These are phyloP conservation scores for Aspergillus uvarum DNA, from an alignment of 2,329 filamentous ascomycete genomes.

Conservation along the genomic window DNA sequence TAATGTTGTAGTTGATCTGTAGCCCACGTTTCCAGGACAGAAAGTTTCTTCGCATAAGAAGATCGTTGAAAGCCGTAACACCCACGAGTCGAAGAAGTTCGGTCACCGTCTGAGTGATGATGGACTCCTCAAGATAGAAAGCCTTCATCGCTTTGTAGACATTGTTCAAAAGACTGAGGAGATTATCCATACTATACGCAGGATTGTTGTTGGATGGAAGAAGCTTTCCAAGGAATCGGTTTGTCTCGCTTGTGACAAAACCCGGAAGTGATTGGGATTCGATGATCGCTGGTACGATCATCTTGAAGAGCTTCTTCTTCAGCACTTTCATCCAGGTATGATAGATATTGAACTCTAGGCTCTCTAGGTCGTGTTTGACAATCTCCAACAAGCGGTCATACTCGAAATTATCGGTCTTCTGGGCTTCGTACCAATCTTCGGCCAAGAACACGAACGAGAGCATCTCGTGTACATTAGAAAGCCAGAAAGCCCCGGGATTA, in stretches of 20 bases:
- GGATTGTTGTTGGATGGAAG: constrained; percentile 85
- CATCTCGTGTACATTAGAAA: constrained; percentile 99
- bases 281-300: constrained; percentile 99
- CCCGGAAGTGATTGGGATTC: constrained; percentile 97
- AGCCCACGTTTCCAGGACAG: constrained; percentile 98
- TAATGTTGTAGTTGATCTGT: constrained; percentile 99
- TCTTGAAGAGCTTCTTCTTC: constrained; percentile 99
- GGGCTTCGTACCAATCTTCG: constrained; percentile 98
- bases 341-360: constrained; percentile 99
- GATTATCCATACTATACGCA: constrained; percentile 99
- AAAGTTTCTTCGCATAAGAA: constrained; percentile 97
- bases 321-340: constrained; percentile 99
- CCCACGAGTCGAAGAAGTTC: constrained; percentile 91
- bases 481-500: constrained; percentile 96
- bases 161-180: constrained; percentile 91
- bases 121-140: constrained; percentile 93
- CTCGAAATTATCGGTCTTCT: constrained; percentile 99
- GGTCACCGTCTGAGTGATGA: constrained; percentile 92
- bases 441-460: constrained; percentile 98
- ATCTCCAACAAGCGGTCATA: constrained; percentile 97
- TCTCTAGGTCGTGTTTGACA: constrained; percentile 98
- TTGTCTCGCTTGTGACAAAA: constrained; percentile 98
- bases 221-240: constrained; percentile 95
- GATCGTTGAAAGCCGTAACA: constrained; percentile 96
- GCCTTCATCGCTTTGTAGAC: constrained; percentile 99